Percentiles rank a stretch among this genome's conserved stretches.
Conservation (phyloP, 352 stramenopile genomes). For the Globisporangium recalcitrans region DNA sequence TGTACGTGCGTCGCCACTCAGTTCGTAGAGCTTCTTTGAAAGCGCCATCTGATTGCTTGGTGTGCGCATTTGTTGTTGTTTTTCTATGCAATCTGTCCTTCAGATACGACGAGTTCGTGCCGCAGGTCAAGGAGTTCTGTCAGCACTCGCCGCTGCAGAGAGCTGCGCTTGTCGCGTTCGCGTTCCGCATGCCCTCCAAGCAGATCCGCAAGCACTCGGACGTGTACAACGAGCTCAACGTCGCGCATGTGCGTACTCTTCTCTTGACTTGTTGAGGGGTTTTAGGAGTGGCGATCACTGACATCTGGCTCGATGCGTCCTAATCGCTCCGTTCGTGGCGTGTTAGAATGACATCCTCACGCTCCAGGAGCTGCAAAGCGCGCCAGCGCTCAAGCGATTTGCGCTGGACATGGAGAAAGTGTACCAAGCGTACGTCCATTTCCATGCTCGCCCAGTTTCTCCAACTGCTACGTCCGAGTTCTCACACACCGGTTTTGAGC, state of each 20-base stretch:
- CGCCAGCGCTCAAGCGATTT: constrained; percentile 46
- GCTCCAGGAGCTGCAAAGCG: constrained; percentile 52
- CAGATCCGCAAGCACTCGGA: constrained; percentile 46
- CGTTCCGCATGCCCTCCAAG: constrained; percentile 63
- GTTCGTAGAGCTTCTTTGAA: neutral
- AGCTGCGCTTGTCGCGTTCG: constrained; percentile 57
- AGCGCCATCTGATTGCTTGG: too few species aligned
- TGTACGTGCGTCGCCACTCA: constrained; percentile 25
- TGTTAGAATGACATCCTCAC: constrained; percentile 61
- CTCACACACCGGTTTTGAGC: neutral
- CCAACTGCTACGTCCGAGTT: neutral
- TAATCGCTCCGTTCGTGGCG: too few species aligned
- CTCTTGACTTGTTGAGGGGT: too few species aligned
- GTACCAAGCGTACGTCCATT: constrained; percentile 39
- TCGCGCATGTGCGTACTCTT: constrained; percentile 41
- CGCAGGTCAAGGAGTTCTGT: constrained; percentile 59
- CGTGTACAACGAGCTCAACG: constrained; percentile 79
- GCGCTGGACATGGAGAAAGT: constrained; percentile 64
- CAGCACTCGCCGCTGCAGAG: constrained; percentile 58
- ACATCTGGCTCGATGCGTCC: neutral
- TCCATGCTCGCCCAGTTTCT: neutral
- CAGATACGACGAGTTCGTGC: constrained; percentile 62
- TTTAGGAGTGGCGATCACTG: too few species aligned
- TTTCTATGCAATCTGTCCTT: neutral
- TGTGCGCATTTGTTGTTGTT: neutral